Percentiles rank a stretch among this genome's conserved stretches.
These are phyloP conservation scores for Ricinus communis DNA, from an alignment of 345 rosid species.

Conservation along the genomic window DNA sequence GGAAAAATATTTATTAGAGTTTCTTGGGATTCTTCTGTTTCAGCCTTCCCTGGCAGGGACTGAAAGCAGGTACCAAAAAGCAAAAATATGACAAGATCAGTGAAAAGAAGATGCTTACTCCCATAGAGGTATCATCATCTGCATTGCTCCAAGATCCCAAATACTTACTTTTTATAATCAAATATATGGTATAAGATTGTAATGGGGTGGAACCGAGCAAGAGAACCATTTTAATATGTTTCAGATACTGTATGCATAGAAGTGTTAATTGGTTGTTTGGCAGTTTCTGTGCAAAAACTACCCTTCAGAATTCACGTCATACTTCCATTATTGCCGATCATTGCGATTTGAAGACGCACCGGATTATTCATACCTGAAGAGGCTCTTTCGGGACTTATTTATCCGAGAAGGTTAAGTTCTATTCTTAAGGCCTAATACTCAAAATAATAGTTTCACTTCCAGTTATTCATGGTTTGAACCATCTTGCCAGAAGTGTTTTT, in stretches of 20 bases:
- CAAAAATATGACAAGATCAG: constrained; percentile 97
- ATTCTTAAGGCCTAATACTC: not conserved
- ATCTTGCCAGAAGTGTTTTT: not conserved
- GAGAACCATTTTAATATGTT: not conserved
- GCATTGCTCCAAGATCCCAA: not conserved
- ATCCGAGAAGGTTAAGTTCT: constrained; percentile 69
- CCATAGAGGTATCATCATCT: constrained; percentile 65
- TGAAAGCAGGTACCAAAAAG: constrained; percentile 93
- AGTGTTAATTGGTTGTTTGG: constrained; percentile 1
- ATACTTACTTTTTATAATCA: not conserved
- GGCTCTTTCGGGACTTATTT: constrained; percentile 90
- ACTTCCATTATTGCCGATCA: constrained; percentile 93
- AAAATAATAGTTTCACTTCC: not conserved
- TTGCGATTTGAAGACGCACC: constrained; percentile 94
- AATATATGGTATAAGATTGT: too few species aligned
- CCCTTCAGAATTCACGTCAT: constrained; percentile 86
- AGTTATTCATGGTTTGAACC: not conserved
- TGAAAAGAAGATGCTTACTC: constrained; percentile 88
- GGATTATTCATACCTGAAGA: constrained; percentile 88
- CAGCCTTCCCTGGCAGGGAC: constrained; percentile 99
- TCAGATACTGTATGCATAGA: not conserved
- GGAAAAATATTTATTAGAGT: not conserved
- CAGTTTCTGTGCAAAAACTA: constrained; percentile 86
- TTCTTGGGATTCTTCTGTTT: constrained; percentile 18
- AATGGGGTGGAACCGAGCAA: not conserved